Base-by-base conservation (phyloP, 2,329 filamentous ascomycete genomes). In the Alternaria arborescens region DNA sequence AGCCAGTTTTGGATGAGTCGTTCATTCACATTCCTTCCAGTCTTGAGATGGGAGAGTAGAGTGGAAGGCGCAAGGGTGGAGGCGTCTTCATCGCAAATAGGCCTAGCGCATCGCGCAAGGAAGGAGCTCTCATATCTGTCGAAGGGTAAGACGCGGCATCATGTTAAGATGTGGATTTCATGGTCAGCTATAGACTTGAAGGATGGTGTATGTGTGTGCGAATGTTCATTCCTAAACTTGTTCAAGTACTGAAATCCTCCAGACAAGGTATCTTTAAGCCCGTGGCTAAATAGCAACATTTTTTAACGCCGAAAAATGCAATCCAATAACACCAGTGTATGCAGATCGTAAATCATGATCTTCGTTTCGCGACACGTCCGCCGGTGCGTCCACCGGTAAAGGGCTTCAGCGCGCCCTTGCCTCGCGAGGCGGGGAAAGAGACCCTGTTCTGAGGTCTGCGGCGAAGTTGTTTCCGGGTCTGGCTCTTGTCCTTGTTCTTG, bases 361-460 rank as follows among this genome's bases (percentile, higher is more conserved):
- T 66, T 43, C 70, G 64, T 66, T 75, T 77, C 51, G 60, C 65
- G 24, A 76, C 65, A 8, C 71, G 63, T n/a, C 66, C 65, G 36
- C 72, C 69, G 22, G 42, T 30, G 16, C 38, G 54, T 36, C 55
- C 53, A 26, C 58, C 53, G 22, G 71, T 73, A 50, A 71, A 74
- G 3, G 75, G 75, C 61, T 78, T 78, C 51, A 77, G 53, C 1
- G 75, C 75, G 34, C 75, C 75, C 52, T 78, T 78, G 44, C 75
- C 75, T 24, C 68, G 66, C 8, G 67, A 67, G 32, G 69, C 34
- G 34, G 75, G 75, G 64, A 82, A 82, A 12, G 76, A 61, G 41
- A 81, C 77, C 55, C 72, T 74, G 69, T 80, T 81, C 43, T 70
- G 67, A 6, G 79, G 72, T 69, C 79, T 80, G 40, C 74, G 72